These are phyloP conservation scores for Solanum lignicaule DNA, from an alignment of 257 asterid species.

Conservation along the genomic window DNA sequence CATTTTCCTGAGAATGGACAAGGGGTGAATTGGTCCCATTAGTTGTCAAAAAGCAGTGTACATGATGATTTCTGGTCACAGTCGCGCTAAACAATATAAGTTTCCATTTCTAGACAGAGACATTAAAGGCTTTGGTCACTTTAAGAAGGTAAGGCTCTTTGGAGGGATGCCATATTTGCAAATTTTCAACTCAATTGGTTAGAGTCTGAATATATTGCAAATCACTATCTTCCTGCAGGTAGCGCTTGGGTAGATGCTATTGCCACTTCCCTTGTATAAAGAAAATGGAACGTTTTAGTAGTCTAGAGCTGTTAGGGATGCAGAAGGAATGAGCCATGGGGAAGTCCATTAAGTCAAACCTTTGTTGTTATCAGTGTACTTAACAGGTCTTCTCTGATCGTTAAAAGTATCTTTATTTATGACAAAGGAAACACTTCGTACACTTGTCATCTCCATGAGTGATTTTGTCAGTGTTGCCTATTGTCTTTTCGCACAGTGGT, in stretches of 20 bases:
- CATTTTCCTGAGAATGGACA: background rate
- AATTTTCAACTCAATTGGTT: background rate
- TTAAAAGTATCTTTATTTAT: background rate
- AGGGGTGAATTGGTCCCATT: background rate
- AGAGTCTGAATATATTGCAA: background rate
- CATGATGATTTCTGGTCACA: background rate
- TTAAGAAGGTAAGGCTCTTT: background rate
- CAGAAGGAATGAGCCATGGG: background rate
- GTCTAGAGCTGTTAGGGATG: background rate
- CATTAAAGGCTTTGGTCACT: background rate
- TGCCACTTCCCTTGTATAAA: background rate
- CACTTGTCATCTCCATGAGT: background rate
- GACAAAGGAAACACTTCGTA: background rate
- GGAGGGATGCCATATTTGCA: background rate
- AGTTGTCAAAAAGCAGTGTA: background rate
- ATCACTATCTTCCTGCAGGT: background rate
- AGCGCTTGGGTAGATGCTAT: background rate
- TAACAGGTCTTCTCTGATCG: background rate
- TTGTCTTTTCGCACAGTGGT: background rate
- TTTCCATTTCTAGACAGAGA: background rate
- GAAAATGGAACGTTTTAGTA: background rate
- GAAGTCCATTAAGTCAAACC: background rate
- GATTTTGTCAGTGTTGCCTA: background rate
- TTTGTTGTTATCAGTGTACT: background rate
- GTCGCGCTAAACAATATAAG: background rate